These are phyloP conservation scores for Parastagonospora nodorum DNA, from an alignment of 2,329 filamentous ascomycete species.

Conservation along the genomic window DNA sequence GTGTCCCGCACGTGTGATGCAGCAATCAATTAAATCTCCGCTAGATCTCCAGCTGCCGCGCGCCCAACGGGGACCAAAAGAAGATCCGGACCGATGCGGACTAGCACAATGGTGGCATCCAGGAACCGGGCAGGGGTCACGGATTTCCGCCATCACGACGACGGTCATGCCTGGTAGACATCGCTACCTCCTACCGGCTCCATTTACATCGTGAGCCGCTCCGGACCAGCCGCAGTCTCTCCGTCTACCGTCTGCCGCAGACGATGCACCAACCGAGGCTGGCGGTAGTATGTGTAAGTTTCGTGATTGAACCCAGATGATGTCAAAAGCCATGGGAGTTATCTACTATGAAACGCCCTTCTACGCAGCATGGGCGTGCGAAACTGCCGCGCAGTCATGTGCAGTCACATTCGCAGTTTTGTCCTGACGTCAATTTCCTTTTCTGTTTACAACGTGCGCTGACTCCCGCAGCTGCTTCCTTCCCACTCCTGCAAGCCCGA, in stretches of 20 bases:
- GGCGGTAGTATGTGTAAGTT: constrained; percentile 46
- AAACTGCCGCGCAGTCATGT: constrained; percentile 14
- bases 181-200: constrained; percentile 4
- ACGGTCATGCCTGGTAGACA: neutral
- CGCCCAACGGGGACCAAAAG: constrained; percentile 2
- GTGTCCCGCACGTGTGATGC: neutral
- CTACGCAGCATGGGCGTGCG: constrained; percentile 17
- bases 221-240: constrained; percentile 19
- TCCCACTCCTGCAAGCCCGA: constrained; percentile 47
- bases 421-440: constrained; percentile 22
- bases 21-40: neutral
- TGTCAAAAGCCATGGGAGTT: constrained; percentile 18
- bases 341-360: constrained; percentile 21
- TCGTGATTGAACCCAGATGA: constrained; percentile 8
- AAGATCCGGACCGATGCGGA: neutral
- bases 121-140: constrained; percentile 6
- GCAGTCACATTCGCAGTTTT: constrained; percentile 26
- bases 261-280: constrained; percentile 41
- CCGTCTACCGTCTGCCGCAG: constrained; percentile 21
- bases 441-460: constrained; percentile 29
- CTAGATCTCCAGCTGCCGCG: constrained; percentile 8
- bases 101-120: constrained; percentile 1
- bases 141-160: constrained; percentile 1
- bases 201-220: constrained; percentile 19
- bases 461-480: constrained; percentile 46